These are phyloP conservation scores for Chaetomiaceae sp. DNA, from an alignment of 2,329 filamentous ascomycete species.

Conservation along the genomic window DNA sequence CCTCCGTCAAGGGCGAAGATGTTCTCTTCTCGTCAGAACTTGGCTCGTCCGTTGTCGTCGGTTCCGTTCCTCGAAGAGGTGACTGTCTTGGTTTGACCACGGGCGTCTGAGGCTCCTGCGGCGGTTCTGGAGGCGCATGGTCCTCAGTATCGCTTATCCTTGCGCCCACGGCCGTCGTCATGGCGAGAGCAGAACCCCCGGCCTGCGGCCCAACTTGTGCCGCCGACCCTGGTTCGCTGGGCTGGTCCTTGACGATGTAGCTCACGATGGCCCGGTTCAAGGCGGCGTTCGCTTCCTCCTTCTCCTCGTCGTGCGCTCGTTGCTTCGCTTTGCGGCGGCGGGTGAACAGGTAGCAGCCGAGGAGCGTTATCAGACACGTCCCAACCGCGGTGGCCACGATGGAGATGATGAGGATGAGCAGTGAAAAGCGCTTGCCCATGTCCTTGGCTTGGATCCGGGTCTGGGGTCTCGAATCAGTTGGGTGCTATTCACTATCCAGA, in stretches of 20 bases:
- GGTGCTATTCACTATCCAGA: not conserved
- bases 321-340: constrained; percentile 18
- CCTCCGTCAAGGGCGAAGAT: constrained; percentile 15
- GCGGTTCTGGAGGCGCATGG: not conserved
- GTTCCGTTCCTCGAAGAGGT: not conserved
- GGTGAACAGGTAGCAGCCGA: constrained; percentile 27
- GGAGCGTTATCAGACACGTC: constrained; percentile 32
- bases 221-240: not conserved
- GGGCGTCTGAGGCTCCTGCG: not conserved
- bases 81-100: not conserved
- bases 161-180: constrained; percentile 1
- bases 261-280: constrained; percentile 24
- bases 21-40: not conserved
- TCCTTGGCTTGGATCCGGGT: not conserved
- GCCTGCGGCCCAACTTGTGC: not conserved
- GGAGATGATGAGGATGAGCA: constrained; percentile 31
- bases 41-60: not conserved
- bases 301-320: constrained; percentile 19
- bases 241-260: constrained; percentile 23
- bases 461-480: not conserved
- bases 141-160: not conserved
- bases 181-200: not conserved
- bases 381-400: constrained; percentile 34
- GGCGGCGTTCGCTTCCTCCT: constrained; percentile 19
- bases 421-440: constrained; percentile 21